Percentiles rank a stretch among this genome's conserved stretches.
Evolutionary conservation across 1,284 basidiomycete genomes (phyloP).

Genomic region (Rhizopogon hawkerae): DNA sequence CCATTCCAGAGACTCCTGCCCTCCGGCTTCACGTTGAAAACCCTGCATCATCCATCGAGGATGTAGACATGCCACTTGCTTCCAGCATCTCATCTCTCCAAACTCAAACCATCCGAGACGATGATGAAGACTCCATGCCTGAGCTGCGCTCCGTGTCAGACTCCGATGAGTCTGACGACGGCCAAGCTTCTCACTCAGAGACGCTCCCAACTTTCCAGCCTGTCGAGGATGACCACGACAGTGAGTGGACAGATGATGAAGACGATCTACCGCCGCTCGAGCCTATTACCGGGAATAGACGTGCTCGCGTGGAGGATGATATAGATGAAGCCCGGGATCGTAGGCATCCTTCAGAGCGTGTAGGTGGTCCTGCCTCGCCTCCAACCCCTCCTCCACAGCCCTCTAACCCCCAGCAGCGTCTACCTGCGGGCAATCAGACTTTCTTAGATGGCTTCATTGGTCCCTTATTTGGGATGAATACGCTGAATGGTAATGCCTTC

Average conservation of each 20-base stretch:
- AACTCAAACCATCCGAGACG: slow-evolving; percentile 13
- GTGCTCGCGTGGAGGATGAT: slow-evolving; percentile 47
- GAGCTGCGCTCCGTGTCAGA: slow-evolving; percentile 33
- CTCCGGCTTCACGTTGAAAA: background rate
- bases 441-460: slow-evolving; percentile 17
- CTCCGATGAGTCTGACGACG: slow-evolving; percentile 24
- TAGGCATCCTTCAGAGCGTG: slow-evolving; percentile 50
- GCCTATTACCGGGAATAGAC: slow-evolving; percentile 28
- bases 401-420: slow-evolving; percentile 14
- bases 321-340: slow-evolving; percentile 47
- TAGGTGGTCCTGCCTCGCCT: slow-evolving; percentile 12
- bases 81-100: background rate
- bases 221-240: slow-evolving; percentile 27
- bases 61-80: slow-evolving; percentile 7
- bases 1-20: background rate
- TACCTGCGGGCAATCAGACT: slow-evolving; percentile 3
- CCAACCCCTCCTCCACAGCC: slow-evolving; percentile 13
- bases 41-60: slow-evolving; percentile 3
- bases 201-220: slow-evolving; percentile 14
- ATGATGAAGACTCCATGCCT: slow-evolving; percentile 33
- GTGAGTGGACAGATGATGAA: slow-evolving; percentile 25
- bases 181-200: slow-evolving; percentile 26
- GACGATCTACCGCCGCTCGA: slow-evolving; percentile 18
- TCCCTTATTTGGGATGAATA: slow-evolving; percentile 20
- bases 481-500: slow-evolving; percentile 4